Percentiles rank a stretch among this genome's conserved stretches.
phyloP scores from a whole-genome alignment of 108 stramenopile genomes.

The Seminavis robusta region DNA sequence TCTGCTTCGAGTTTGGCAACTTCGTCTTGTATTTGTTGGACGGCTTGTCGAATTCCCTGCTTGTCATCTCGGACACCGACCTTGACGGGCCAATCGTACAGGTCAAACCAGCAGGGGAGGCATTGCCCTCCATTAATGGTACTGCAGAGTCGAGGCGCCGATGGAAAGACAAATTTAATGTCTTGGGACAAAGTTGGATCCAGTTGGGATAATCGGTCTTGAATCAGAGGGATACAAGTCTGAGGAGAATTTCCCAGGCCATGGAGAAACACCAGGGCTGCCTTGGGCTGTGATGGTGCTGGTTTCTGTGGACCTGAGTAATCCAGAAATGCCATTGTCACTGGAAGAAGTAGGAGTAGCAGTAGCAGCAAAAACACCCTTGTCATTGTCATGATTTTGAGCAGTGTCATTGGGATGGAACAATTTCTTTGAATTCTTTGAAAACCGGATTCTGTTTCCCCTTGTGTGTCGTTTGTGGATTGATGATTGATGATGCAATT shows the following conservation, averaged over 20 bases:
- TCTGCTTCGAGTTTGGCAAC: constrained; percentile 37
- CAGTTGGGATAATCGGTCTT: constrained; percentile 43
- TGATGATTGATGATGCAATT: no score
- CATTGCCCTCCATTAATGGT: constrained; percentile 75
- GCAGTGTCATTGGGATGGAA: no score
- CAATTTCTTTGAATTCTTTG: no score
- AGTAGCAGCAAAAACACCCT: no score
- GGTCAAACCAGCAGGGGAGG: constrained; percentile 90
- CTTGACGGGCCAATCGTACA: constrained; percentile 85
- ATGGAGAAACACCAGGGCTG: constrained; percentile 74
- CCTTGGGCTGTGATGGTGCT: no score
- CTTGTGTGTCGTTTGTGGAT: no score
- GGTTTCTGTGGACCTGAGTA: no score
- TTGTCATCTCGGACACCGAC: constrained; percentile 61
- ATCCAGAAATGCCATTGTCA: no score
- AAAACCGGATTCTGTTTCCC: no score
- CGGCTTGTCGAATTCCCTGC: constrained; percentile 42
- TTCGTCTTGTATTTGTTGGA: constrained; percentile 40
- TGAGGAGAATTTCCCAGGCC: constrained; percentile 70
- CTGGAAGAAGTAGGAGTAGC: no score
- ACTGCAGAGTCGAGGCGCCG: constrained; percentile 71
- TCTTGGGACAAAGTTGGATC: no score
- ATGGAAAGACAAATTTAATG: constrained; percentile 73
- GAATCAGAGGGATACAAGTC: constrained; percentile 34
- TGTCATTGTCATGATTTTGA: no score